A percentile compares a stretch with the other conserved stretches of the same genome.
Conservation (phyloP, 371 early-diverging fungal genomes). For the Capniomyces stellatus region DNA sequence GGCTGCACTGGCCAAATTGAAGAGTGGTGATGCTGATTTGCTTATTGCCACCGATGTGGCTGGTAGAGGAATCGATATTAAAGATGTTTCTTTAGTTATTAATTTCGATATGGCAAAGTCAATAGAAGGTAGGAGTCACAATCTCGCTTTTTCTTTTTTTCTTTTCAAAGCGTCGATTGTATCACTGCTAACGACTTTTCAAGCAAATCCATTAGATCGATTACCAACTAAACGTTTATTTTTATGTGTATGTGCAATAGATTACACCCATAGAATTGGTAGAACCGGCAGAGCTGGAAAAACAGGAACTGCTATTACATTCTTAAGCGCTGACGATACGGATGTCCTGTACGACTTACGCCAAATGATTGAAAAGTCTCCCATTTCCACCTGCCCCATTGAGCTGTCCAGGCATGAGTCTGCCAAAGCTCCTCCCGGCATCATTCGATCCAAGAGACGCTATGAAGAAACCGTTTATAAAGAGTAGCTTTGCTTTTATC, state of each 20-base stretch:
- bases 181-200: too few relatives aligned
- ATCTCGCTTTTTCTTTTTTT: too few relatives aligned
- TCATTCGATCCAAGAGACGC: not conserved
- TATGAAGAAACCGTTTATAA: constrained; percentile 1
- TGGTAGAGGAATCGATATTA: constrained; percentile 96
- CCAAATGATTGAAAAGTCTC: constrained; percentile 68
- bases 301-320: constrained; percentile 85
- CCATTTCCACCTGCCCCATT: constrained; percentile 59
- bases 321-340: constrained; percentile 61
- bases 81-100: constrained; percentile 88
- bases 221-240: not conserved
- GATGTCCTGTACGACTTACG: constrained; percentile 82
- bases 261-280: constrained; percentile 95
- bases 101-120: constrained; percentile 97
- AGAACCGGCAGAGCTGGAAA: constrained; percentile 96
- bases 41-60: constrained; percentile 97
- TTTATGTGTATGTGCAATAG: constrained; percentile 12
- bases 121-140: constrained; percentile 43
- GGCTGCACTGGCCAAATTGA: constrained; percentile 46
- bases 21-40: constrained; percentile 51
- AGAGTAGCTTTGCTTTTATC: not conserved
- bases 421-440: constrained; percentile 34
- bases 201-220: constrained; percentile 39
- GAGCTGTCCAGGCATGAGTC: constrained; percentile 78
- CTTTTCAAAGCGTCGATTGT: too few relatives aligned